A percentile compares a stretch with the other conserved stretches of the same genome.
Evolutionary conservation across 2,329 filamentous ascomycete genomes (phyloP).

Genomic region (Clonostachys rosea): DNA sequence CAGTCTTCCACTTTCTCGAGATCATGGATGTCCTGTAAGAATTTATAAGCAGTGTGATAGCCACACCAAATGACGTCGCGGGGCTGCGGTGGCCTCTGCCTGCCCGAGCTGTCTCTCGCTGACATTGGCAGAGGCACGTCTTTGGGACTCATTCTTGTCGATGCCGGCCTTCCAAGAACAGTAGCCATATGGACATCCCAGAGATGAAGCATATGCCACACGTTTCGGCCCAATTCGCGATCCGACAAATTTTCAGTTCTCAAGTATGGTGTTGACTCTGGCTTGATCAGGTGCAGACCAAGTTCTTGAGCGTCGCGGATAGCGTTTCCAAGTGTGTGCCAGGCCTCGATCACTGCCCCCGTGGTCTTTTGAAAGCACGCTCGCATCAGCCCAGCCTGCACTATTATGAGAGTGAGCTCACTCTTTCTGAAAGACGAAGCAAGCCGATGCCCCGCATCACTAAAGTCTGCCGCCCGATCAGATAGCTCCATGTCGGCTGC

Average conservation of each 20-base stretch:
- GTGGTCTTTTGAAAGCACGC: slow-evolving; percentile 5
- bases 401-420: slow-evolving; percentile 1
- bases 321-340: slow-evolving; percentile 5
- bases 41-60: slow-evolving; percentile 5
- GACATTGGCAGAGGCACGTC: not conserved
- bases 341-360: slow-evolving; percentile 3
- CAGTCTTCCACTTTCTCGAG: not conserved
- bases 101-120: not conserved
- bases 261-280: not conserved
- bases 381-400: slow-evolving; percentile 3
- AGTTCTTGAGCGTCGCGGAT: slow-evolving; percentile 6
- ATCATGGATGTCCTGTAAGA: slow-evolving; percentile 3
- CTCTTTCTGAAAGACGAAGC: not conserved
- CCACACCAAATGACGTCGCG: slow-evolving; percentile 4
- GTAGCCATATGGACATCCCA: slow-evolving; percentile 6
- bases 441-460: slow-evolving; percentile 2
- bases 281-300: slow-evolving; percentile 2
- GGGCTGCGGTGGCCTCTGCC: not conserved
- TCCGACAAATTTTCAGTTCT: not conserved
- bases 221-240: not conserved
- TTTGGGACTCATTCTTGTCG: slow-evolving; percentile 1
- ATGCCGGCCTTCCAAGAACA: slow-evolving; percentile 5
- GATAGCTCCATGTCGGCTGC: slow-evolving; percentile 4
- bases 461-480: slow-evolving; percentile 5
- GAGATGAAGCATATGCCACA: slow-evolving; percentile 5